Base-by-base conservation (phyloP, 2,329 filamentous ascomycete species). In the Colletotrichum lupini region DNA sequence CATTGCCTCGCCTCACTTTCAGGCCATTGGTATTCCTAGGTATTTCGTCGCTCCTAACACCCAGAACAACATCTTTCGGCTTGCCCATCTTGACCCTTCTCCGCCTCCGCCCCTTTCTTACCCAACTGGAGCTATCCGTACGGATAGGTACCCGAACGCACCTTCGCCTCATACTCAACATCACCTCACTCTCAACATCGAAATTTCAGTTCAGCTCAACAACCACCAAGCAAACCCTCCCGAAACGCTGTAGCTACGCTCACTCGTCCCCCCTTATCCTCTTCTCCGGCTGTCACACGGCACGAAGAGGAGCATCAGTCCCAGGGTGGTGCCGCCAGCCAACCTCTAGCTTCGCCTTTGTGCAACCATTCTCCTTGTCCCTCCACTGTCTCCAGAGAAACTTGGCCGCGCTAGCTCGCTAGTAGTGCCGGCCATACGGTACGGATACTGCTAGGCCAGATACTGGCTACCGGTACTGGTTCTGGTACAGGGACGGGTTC, bases 361-460 rank as follows among this genome's bases (percentile, higher is more conserved):
- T 72, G 58, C 65, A 62, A 68, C 69, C 57, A 68, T n/a, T 30
- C 49, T 65, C 69, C 65, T 69, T 72, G 53, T 72, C 53, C 26
- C 32, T 56, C 57, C 42, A 72, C 70, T 37, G 52, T 69, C 66
- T 59, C 58, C 32, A 64, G 66, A 64, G 66, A 60, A 64, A 56
- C 66, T 58, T 69, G 53, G 66, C 26, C 26, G 32, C 59, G 66
- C 59, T 72, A 72, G 66, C 59, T 24, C 26, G 28, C 42, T 69
- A 58, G 53, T 63, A 69, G 58, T 69, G 66, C 70, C 66, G 46
- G 59, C 55, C 60, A 57, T 59, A 64, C 66, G 66, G 70, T 72
- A 72, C 66, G 30, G 37, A 72, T 69, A 58, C 53, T 55, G 52
- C 65, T 59, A 63, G 65, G 35, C 49, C 19, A 53, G 35, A 68